A percentile compares a stretch with the other conserved stretches of the same genome.
These are phyloP conservation scores for Licmophora abbreviata DNA, from an alignment of 108 stramenopile genomes.

Conservation along the genomic window DNA sequence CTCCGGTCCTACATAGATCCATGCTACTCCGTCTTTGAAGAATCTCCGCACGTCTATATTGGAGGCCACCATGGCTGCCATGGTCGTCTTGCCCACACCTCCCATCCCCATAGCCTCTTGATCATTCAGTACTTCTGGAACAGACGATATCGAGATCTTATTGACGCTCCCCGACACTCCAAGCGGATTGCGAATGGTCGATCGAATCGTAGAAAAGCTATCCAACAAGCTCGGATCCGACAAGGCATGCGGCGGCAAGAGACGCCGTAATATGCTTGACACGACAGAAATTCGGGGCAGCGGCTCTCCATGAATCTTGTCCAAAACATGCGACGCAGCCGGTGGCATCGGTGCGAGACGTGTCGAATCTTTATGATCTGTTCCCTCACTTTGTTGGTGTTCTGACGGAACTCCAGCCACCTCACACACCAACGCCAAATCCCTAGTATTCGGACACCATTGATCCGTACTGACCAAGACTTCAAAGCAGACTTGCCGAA, in stretches of 20 bases:
- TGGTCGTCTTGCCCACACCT: slow-evolving; percentile 65
- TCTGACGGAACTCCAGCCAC: not conserved
- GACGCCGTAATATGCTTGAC: slow-evolving; percentile 40
- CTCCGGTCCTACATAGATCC: slow-evolving; percentile 44
- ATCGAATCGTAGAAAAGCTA: slow-evolving; percentile 30
- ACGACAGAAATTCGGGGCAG: slow-evolving; percentile 24
- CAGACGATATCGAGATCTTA: slow-evolving; percentile 37
- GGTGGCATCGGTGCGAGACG: slow-evolving; percentile 27
- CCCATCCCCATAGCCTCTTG: slow-evolving; percentile 26
- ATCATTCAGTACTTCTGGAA: slow-evolving; percentile 23
- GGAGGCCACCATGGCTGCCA: slow-evolving; percentile 62
- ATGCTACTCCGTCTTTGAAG: slow-evolving; percentile 57
- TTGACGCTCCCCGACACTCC: slow-evolving; percentile 29
- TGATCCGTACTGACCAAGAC: slow-evolving; percentile 50
- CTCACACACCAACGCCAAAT: slow-evolving; percentile 28
- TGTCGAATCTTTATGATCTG: slow-evolving; percentile 11
- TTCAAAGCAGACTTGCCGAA: slow-evolving; percentile 52
- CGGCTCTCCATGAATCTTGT: slow-evolving; percentile 43
- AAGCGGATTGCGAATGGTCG: slow-evolving; percentile 25
- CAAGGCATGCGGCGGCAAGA: slow-evolving; percentile 36
- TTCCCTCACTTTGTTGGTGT: not conserved
- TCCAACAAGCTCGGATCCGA: slow-evolving; percentile 28
- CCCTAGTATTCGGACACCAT: slow-evolving; percentile 54
- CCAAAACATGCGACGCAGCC: slow-evolving; percentile 39
- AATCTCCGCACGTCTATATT: slow-evolving; percentile 50